These are phyloP conservation scores for Porphyrellus sp. DNA, from an alignment of 1,284 basidiomycete species.

Conservation along the genomic window DNA sequence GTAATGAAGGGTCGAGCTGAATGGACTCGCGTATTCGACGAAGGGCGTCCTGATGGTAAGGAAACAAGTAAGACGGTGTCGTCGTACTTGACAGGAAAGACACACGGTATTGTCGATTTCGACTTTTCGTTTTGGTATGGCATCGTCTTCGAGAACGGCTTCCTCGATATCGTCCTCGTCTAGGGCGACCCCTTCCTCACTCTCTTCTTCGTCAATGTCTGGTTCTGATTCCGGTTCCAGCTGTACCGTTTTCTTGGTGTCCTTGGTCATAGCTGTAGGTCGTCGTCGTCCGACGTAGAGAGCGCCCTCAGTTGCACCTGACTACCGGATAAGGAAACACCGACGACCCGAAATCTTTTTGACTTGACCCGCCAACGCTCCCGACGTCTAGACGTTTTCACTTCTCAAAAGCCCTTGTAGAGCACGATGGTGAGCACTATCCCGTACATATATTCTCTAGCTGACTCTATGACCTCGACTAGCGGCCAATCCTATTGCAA, in stretches of 20 bases:
- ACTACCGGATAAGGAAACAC: slow-evolving; percentile 26
- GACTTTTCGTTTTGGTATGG: slow-evolving; percentile 75
- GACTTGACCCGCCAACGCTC: neutral
- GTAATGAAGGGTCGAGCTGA: slow-evolving; percentile 68
- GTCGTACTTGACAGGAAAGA: neutral
- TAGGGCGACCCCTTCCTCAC: slow-evolving; percentile 53
- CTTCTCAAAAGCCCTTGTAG: neutral
- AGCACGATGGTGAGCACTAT: slow-evolving; percentile 16
- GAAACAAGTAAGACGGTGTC: neutral
- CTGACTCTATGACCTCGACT: slow-evolving; percentile 1
- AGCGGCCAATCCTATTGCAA: slow-evolving; percentile 35
- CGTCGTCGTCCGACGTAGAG: neutral
- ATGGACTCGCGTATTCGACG: slow-evolving; percentile 79
- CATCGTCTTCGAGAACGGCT: slow-evolving; percentile 68
- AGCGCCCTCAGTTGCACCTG: no score
- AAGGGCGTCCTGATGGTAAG: slow-evolving; percentile 63
- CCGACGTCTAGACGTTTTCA: neutral
- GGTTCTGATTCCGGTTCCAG: slow-evolving; percentile 17
- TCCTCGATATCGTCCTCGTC: slow-evolving; percentile 75
- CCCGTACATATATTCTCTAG: neutral
- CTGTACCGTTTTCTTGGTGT: slow-evolving; percentile 3
- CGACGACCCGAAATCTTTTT: slow-evolving; percentile 18
- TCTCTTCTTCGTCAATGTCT: slow-evolving; percentile 38
- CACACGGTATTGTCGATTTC: slow-evolving; percentile 77
- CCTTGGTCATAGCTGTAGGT: slow-evolving; percentile 17